Base-by-base conservation (phyloP, 1,284 basidiomycete genomes). In the Somion occarium region DNA sequence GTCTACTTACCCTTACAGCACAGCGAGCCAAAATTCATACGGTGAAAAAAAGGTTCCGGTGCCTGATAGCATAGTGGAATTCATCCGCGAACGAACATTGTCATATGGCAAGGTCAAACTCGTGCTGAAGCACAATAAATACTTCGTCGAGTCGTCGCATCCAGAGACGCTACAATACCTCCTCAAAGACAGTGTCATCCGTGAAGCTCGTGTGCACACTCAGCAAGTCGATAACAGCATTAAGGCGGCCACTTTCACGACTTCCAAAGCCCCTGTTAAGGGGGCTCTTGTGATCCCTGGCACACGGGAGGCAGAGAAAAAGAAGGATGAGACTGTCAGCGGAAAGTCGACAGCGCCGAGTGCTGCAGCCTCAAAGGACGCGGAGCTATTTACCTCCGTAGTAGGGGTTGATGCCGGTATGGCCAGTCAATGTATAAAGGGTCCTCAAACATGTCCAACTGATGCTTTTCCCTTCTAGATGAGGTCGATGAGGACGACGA, bases 91-190 rank as follows among this genome's bases (percentile, higher is more conserved):
- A 55, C 88, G 93, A 58, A 98, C 95, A 0, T 71, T 91, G 53
- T 95, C 92, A 48, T 98, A 97, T 63, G 95, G 95, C 52, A 98
- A 98, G 73, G 91, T 98, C 68, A 95, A 97, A 65, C 83, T 98
- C 44, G 95, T 98, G 3, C 74, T 98, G 58, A 98, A 98, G 68
- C 89, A 97, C 67, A 98, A 98, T 75, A 91, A 89, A 61, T 97
- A 98, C 69, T 96, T 82, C 59, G 90, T 98, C 59, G 95, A 98
- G 68, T 95, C 92, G 18, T 88, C 83, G 53, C 91, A 96, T 62
- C 92, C 94, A 1, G 93, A 96, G 53, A 94, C 92, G 19, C 75
- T 98, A 20, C 88, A 96, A 61, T 74, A 83, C 37, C 72, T 98
- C 30, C 75, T 98, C 37, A 90, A 93, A 61, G 95, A 98, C 69